phyloP scores from a whole-genome alignment of 176 grass and related monocot genomes.

The Musa beccarii region DNA sequence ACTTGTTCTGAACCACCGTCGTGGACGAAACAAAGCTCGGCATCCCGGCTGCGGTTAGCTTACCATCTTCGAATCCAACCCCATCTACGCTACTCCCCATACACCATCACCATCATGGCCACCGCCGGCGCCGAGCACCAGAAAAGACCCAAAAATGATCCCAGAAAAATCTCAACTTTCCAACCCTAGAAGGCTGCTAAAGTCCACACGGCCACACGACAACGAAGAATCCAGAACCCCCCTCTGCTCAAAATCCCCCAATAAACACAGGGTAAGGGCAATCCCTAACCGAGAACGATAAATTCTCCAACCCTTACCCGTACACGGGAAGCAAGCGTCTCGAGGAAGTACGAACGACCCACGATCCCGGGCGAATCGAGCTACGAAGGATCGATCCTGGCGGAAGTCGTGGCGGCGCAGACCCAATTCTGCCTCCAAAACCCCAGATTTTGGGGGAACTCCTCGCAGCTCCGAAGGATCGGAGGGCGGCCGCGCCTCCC shows the following conservation, averaged over 20 bases:
- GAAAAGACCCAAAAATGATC: background rate
- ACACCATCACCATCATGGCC: background rate
- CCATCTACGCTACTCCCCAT: background rate
- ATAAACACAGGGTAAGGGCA: background rate
- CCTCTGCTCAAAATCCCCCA: background rate
- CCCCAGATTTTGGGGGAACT: background rate
- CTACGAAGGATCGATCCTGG: background rate
- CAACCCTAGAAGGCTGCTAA: background rate
- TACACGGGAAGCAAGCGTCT: background rate
- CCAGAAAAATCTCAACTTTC: background rate
- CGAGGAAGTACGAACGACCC: background rate
- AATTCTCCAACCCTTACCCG: constrained; percentile 17
- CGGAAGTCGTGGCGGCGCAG: background rate
- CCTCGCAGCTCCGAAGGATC: background rate
- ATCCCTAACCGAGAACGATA: background rate
- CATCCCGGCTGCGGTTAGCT: constrained; percentile 12
- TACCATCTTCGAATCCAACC: constrained; percentile 13
- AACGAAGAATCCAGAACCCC: constrained; percentile 10
- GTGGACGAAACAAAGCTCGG: background rate
- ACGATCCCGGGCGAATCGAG: background rate
- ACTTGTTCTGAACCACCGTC: constrained; percentile 17
- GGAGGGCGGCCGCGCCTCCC: background rate
- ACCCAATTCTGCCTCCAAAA: background rate
- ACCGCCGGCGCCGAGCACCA: background rate
- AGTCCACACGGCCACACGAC: background rate